Percentiles rank a stretch among this genome's conserved stretches.
Conservation (phyloP, 1,139 yeast genomes). For the Yamadazyma dushanensis region DNA sequence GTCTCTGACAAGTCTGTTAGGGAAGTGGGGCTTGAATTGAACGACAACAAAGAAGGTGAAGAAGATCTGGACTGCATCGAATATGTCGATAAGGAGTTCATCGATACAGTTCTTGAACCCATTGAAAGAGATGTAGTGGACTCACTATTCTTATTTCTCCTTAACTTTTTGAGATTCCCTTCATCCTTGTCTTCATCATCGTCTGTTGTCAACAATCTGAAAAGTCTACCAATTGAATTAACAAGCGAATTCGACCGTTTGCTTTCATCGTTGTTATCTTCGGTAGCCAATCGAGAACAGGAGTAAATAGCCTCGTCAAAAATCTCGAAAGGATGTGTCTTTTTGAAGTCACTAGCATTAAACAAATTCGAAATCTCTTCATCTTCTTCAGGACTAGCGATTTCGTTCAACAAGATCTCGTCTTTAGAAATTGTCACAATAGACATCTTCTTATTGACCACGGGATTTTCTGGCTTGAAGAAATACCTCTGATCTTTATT, state of each 20-base stretch:
- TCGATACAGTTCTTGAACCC: conserved; percentile 31
- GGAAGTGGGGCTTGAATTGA: conserved; percentile 41
- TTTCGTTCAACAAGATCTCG: conserved; percentile 23
- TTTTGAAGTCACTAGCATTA: conserved; percentile 37
- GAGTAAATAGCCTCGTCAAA: conserved; percentile 77
- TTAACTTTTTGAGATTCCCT: not conserved
- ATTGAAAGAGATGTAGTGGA: conserved; percentile 1
- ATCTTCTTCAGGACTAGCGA: conserved; percentile 10
- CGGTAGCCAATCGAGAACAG: conserved; percentile 37
- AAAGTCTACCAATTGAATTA: conserved; percentile 38
- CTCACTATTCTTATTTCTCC: not conserved
- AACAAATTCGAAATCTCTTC: conserved; percentile 13
- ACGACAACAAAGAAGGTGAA: conserved; percentile 46
- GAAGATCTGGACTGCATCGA: conserved; percentile 40
- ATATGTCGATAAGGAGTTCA: conserved; percentile 41
- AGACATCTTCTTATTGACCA: conserved; percentile 50
- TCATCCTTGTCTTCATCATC: conserved; percentile 24
- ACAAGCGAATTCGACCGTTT: conserved; percentile 32
- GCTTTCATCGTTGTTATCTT: conserved; percentile 11
- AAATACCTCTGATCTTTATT: conserved; percentile 13
- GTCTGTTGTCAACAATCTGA: conserved; percentile 37
- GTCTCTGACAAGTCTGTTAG: conserved; percentile 34
- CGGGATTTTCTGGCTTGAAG: conserved; percentile 50
- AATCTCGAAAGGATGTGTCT: conserved; percentile 68
- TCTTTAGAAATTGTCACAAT: conserved; percentile 39